Evolutionary conservation across 768 basidiomycete species (phyloP).

Genomic region (Macrolepiota albuminosa): DNA sequence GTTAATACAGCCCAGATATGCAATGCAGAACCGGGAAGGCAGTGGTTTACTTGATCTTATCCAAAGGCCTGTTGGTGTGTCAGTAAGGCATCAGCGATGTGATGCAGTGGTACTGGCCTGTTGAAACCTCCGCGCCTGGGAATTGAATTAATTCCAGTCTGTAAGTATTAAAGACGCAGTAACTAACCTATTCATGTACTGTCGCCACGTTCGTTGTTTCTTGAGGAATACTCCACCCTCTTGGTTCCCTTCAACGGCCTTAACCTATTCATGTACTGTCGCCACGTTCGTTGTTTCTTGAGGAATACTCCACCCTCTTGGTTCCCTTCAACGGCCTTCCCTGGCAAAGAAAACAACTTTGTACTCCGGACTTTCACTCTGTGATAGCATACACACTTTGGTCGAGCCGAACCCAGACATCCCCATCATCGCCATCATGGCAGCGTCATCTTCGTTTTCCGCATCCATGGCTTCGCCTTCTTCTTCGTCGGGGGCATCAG

Average conservation of each 20-base stretch:
- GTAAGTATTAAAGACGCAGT: background rate
- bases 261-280: constrained; percentile 97
- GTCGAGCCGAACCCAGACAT: constrained; percentile 83
- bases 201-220: constrained; percentile 89
- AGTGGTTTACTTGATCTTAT: constrained; percentile 80
- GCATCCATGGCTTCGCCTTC: constrained; percentile 52
- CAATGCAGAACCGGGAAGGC: background rate
- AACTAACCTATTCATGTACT: constrained; percentile 93
- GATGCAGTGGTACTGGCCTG: constrained; percentile 38
- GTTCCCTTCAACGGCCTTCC: constrained; percentile 76
- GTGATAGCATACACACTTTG: constrained; percentile 50
- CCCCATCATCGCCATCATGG: constrained; percentile 91
- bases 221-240: constrained; percentile 63
- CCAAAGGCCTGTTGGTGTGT: constrained; percentile 63
- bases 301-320: constrained; percentile 64
- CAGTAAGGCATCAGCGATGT: constrained; percentile 6
- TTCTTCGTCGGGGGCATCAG: constrained; percentile 37
- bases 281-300: constrained; percentile 88
- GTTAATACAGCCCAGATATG: background rate
- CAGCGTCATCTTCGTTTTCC: constrained; percentile 62
- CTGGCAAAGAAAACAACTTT: constrained; percentile 30
- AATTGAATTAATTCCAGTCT: constrained; percentile 9
- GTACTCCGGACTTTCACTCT: background rate
- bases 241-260: constrained; percentile 79
- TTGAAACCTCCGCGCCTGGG: constrained; percentile 81